Base-by-base conservation (phyloP, 768 basidiomycete genomes). In the Ramaria sp. region DNA sequence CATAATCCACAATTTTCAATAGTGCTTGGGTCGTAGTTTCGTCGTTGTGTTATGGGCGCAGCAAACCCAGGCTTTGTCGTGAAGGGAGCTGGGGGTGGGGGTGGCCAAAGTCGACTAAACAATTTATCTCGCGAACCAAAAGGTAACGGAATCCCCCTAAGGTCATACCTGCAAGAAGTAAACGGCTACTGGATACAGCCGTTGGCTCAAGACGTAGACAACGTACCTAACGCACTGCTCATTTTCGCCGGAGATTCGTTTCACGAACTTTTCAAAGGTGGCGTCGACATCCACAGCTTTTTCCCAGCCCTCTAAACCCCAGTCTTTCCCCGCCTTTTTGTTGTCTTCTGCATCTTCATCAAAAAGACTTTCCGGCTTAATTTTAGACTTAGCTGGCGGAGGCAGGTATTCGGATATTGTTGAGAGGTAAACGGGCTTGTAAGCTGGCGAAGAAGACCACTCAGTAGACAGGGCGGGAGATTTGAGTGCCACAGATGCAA, bases 211-310 rank as follows among this genome's bases (percentile, higher is more conserved):
- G 31, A 51, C n/a, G 38, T 24, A 59, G 57, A 37, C 17, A 22
- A 73, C 81, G 51, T 57, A 93, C 91, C 95, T 78, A 49, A 98
- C 72, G 62, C 93, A 94, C 67, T 98, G 95, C 62, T 86, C 79
- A 24, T 84, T 83, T 64, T 86, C 83, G 60, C 78, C 74, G 41
- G 71, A 75, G 11, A 91, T 79, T 34, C 91, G 76, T 63, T 81
- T 81, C 52, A 80, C 81, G 65, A 96, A 98, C 17, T 81, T 76
- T 63, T 93, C 86, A 67, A 98, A 97, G 3, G 91, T 80, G 54
- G 83, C 82, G 68, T 97, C 94, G 43, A 89, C 75, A 46, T 86
- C 75, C 49, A 87, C 65, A 13, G 86, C 86, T 64, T 87, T 84
- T 70, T 93, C 92, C 66, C 90, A 95, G 19, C 77, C 73, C 67